Evolutionary conservation across 441 rosid species (phyloP).

Genomic region (Melastoma candidum): DNA sequence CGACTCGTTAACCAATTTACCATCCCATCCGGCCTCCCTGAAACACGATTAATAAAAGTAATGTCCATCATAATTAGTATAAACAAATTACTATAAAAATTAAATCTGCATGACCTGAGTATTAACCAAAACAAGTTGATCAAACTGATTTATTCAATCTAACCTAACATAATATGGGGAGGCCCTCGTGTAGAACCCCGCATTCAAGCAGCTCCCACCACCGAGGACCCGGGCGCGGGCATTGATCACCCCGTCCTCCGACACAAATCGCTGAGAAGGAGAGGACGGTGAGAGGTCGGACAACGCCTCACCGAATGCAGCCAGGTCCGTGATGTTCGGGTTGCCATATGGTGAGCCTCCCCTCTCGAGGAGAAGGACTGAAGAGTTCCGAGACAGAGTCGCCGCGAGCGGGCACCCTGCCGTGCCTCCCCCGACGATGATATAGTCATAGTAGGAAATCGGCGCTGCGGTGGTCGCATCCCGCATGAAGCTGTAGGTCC

Average conservation of each 20-base stretch:
- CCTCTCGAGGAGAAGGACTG: conserved; percentile 66
- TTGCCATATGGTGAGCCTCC: conserved; percentile 76
- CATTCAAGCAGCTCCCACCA: conserved; percentile 68
- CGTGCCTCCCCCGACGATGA: conserved; percentile 82
- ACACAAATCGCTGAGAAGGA: conserved; percentile 72
- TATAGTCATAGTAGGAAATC: conserved; percentile 54
- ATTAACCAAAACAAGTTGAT: not conserved
- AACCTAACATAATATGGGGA: conserved; percentile 43
- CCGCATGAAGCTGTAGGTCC: conserved; percentile 29
- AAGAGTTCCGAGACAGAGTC: conserved; percentile 58
- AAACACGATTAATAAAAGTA: not conserved
- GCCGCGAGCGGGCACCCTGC: conserved; percentile 90
- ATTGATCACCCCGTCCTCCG: conserved; percentile 80
- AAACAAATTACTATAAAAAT: no score
- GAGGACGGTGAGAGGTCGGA: conserved; percentile 53
- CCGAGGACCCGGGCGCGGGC: conserved; percentile 79
- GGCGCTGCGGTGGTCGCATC: conserved; percentile 36
- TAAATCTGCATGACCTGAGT: not conserved
- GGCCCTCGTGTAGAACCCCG: conserved; percentile 79
- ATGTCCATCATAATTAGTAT: no score
- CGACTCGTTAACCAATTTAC: conserved; percentile 51
- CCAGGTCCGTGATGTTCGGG: conserved; percentile 47
- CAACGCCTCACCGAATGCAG: conserved; percentile 45
- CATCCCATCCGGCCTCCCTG: conserved; percentile 69
- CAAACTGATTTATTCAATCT: not conserved